phyloP scores from a whole-genome alignment of 2,329 filamentous ascomycete species.

The Pseudopyricularia javanii region DNA sequence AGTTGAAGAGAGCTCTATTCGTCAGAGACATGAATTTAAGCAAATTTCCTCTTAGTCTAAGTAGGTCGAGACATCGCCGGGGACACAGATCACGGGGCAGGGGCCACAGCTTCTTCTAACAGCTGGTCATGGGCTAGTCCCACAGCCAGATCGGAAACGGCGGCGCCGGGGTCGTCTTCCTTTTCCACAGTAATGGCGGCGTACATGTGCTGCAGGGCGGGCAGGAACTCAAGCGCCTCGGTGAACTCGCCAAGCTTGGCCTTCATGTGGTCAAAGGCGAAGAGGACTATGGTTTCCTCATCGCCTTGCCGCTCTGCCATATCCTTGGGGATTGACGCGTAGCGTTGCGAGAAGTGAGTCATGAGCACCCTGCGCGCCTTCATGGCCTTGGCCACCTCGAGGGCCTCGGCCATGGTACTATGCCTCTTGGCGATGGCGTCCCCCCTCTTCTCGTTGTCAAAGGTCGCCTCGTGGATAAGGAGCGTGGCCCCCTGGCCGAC shows the following conservation, averaged over 20 bases:
- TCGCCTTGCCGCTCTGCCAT: slow-evolving; percentile 14
- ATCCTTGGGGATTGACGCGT: slow-evolving; percentile 55
- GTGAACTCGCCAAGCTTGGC: slow-evolving; percentile 60
- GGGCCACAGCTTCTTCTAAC: background rate
- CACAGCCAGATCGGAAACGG: background rate
- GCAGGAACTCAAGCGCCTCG: slow-evolving; percentile 31
- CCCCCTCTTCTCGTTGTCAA: slow-evolving; percentile 68
- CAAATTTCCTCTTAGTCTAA: background rate
- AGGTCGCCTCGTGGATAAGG: slow-evolving; percentile 90
- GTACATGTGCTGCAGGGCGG: slow-evolving; percentile 12
- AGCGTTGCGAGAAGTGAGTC: slow-evolving; percentile 92
- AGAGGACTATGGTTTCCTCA: slow-evolving; percentile 49
- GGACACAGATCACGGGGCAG: background rate
- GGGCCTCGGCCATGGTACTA: slow-evolving; percentile 75
- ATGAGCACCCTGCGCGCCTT: slow-evolving; percentile 66
- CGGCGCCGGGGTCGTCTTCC: background rate
- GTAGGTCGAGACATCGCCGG: background rate
- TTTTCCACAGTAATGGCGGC: slow-evolving; percentile 4
- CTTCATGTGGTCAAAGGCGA: slow-evolving; percentile 72
- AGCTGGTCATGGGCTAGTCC: background rate
- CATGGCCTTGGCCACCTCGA: slow-evolving; percentile 69
- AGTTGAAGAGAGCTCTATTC: no score
- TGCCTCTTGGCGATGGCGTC: slow-evolving; percentile 86
- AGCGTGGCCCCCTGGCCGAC: slow-evolving; percentile 69
- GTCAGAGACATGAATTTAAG: no score